Base-by-base conservation (phyloP, 2,329 filamentous ascomycete species). In the Colletotrichum paranaense region DNA sequence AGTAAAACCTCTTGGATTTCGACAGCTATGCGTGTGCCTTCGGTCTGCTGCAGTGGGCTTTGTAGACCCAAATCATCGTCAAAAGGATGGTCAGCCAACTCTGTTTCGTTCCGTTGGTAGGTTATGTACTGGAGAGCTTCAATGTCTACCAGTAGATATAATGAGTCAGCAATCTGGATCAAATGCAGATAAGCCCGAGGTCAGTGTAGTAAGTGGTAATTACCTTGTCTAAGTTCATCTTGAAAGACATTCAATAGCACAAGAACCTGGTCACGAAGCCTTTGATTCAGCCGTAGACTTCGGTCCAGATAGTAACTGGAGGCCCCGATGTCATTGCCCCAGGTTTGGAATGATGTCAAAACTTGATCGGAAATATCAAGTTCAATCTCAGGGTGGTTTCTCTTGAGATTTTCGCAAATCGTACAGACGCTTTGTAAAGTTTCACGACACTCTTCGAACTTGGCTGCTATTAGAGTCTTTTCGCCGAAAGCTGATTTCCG, bases 291-390 rank as follows among this genome's bases (percentile, higher is more conserved):
- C 46, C 67, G 67, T 2, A 69, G 57, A 7, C 42, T 64, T 24
- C 59, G 67, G 5, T 69, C 67, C 59, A 69, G 19, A 22, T 11
- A n/a, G 12, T 57, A 30, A 11, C 4, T 35, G n/a, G 42, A 69
- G 2, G 67, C 67, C 9, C 67, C 67, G 12, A 62, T 64, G 12
- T 69, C 59, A 7, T 63, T 22, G 28, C 67, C 67, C 67, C 67
- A 69, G 5, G 49, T 35, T 30, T 28, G 58, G 30, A 69, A 46
- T 2, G 38, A 32, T 14, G 67, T n/a, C 5, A 32, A 38, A 1
- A 57, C 32, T 24, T 69, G 49, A 19, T 26, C 49, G 2, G 60
- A 22, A 2, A 46, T 24, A 1, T 64, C 53, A 53, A 52, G 32
- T 16, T 68, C 67, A 7, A 62, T 32, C 2, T 55, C 49, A 7